Evolutionary conservation across 2,329 filamentous ascomycete genomes (phyloP), one percentile per base, ranked within the genome.

Genomic region (Westerdykella ornata): DNA sequence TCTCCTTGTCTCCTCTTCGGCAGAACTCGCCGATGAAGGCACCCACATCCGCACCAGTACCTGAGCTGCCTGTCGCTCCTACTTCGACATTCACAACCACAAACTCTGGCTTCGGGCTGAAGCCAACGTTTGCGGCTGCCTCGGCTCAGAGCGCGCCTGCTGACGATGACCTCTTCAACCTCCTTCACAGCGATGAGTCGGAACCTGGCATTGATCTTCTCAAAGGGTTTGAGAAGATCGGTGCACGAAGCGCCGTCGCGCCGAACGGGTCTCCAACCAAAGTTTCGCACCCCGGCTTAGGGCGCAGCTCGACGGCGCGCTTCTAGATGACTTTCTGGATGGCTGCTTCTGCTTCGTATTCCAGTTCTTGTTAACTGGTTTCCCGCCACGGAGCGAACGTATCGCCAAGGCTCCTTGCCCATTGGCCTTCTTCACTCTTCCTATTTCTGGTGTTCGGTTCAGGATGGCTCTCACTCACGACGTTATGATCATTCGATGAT

Each of bases 181-280:
- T 80, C 28, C 72, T 82, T 31, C 69, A 80, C 38, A 71, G 73
- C 42, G 80, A 83, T 45, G 78, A 80, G 31, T 69, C 70, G 3
- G 72, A 77, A 43, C 79, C 82, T 44, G 67, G 75, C 12, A 78
- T 76, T 1, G 84, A 88, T 54, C 82, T 88, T 49, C 74, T 85
- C 35, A 81, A 85, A 57, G 83, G 83, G 8, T 88, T 88, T 54
- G 78, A 83, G 59, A 84, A 82, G 68, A 88, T 88, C 59, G 84
- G 84, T 38, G 60, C 65, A 4, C 47, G 59, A 19, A 51, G 56
- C 17, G 53, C 54, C 34, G 57, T 63, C 29, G 61, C 62, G 5
- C 51, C 59, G 7, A 64, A 65, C 28, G 62, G 61, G 22, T 64
- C 61, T 17, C 62, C 62, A 11, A 49, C 57, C 43, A 64, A 64